Evolutionary conservation across 805 yeast species (phyloP).

Genomic region (Candida insectorum): DNA sequence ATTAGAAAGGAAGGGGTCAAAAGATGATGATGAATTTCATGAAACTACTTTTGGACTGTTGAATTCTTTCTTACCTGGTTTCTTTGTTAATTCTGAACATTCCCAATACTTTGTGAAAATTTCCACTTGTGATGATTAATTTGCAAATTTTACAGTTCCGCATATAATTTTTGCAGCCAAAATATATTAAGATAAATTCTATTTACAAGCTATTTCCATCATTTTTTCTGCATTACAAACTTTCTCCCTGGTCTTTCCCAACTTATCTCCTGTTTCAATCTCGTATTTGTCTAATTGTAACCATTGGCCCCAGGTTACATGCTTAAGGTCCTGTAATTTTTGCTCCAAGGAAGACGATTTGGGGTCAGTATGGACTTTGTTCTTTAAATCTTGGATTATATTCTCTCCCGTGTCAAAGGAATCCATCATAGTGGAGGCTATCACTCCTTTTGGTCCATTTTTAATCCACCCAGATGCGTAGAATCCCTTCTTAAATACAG

Average conservation of each 20-base stretch:
- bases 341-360: neutral
- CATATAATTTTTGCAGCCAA: neutral
- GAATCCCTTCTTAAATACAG: slow-evolving; percentile 42
- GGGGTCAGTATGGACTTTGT: slow-evolving; percentile 18
- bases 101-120: slow-evolving; percentile 27
- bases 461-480: slow-evolving; percentile 92
- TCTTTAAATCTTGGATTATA: slow-evolving; percentile 53
- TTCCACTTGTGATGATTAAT: slow-evolving; percentile 22
- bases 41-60: neutral
- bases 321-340: slow-evolving; percentile 18
- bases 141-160: neutral
- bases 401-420: slow-evolving; percentile 71
- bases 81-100: slow-evolving; percentile 15
- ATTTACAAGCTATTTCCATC: slow-evolving; percentile 35
- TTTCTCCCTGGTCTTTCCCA: slow-evolving; percentile 59
- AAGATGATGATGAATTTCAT: neutral
- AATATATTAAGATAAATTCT: too few species aligned
- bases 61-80: slow-evolving; percentile 1
- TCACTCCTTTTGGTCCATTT: slow-evolving; percentile 84
- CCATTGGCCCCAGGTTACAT: slow-evolving; percentile 70
- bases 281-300: slow-evolving; percentile 52
- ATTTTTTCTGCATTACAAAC: slow-evolving; percentile 46
- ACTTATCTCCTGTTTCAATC: slow-evolving; percentile 39
- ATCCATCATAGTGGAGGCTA: slow-evolving; percentile 85
- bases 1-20: slow-evolving; percentile 13